Conservation (phyloP, 768 basidiomycete genomes). For the Podaxis carcinomalis region DNA sequence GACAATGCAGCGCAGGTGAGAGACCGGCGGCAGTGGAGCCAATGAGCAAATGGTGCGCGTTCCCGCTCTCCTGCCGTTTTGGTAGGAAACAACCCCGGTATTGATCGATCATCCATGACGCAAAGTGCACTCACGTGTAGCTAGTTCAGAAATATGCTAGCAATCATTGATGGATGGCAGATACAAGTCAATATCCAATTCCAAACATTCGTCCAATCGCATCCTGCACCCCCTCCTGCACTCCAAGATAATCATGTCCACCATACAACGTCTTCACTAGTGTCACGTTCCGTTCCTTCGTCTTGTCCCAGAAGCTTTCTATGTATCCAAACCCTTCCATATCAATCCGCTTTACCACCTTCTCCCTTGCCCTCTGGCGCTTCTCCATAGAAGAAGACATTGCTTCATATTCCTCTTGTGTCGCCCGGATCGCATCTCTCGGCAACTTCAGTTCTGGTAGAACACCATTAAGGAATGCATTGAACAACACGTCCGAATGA, state of each 20-base stretch:
- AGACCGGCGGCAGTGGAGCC: neutral
- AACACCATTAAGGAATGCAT: constrained; percentile 61
- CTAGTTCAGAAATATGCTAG: neutral
- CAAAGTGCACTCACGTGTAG: neutral
- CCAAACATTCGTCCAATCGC: constrained; percentile 40
- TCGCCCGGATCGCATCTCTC: constrained; percentile 19
- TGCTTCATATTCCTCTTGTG: constrained; percentile 38
- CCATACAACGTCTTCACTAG: constrained; percentile 62
- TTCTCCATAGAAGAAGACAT: constrained; percentile 33
- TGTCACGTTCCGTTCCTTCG: constrained; percentile 42
- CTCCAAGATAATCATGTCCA: constrained; percentile 56
- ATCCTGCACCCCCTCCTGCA: constrained; percentile 73
- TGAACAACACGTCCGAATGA: constrained; percentile 72
- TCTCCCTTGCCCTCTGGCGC: constrained; percentile 37
- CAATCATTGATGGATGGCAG: neutral
- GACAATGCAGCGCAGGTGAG: neutral
- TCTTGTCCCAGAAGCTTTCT: constrained; percentile 41
- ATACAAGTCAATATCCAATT: constrained; percentile 15
- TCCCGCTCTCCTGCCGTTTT: no score
- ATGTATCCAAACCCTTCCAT: constrained; percentile 56
- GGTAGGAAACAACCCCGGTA: neutral
- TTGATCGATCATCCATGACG: neutral
- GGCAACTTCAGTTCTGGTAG: constrained; percentile 43
- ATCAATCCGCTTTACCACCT: constrained; percentile 39
- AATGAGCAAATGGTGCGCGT: no score